Conservation (phyloP, 495 filamentous ascomycete genomes). For the Rostrohypoxylon terebratum region DNA sequence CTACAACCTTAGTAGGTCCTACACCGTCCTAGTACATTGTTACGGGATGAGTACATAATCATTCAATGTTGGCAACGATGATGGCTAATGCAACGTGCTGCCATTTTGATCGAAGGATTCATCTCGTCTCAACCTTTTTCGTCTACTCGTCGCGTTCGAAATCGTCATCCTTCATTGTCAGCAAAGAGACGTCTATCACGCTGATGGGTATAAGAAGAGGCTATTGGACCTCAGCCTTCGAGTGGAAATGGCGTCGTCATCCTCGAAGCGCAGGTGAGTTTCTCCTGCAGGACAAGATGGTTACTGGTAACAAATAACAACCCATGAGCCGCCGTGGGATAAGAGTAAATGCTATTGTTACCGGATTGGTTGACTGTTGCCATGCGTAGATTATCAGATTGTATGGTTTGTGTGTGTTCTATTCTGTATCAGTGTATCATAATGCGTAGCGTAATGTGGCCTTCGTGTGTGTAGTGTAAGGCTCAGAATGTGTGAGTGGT, state of each 20-base stretch:
- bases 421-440: neutral
- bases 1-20: too few relatives aligned
- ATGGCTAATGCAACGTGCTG: slow-evolving; percentile 6
- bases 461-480: neutral
- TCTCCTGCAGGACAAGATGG: slow-evolving; percentile 23
- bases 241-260: slow-evolving; percentile 41
- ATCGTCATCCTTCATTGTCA: slow-evolving; percentile 42
- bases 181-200: slow-evolving; percentile 26
- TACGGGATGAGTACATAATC: slow-evolving; percentile 10
- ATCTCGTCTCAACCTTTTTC: slow-evolving; percentile 18
- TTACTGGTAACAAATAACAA: slow-evolving; percentile 9
- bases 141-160: slow-evolving; percentile 34
- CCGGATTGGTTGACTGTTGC: slow-evolving; percentile 1
- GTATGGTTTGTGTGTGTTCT: neutral
- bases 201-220: slow-evolving; percentile 4
- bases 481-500: neutral
- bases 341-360: neutral
- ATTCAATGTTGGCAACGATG: slow-evolving; percentile 10
- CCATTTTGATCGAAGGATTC: slow-evolving; percentile 19
- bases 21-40: too few relatives aligned
- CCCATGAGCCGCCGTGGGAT: neutral
- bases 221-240: slow-evolving; percentile 38
- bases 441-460: neutral
- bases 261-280: slow-evolving; percentile 21
- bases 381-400: neutral